Percentiles rank a stretch among this genome's conserved stretches.
These are phyloP conservation scores for Peronospora farinosa DNA, from an alignment of 352 stramenopile genomes.

Conservation along the genomic window DNA sequence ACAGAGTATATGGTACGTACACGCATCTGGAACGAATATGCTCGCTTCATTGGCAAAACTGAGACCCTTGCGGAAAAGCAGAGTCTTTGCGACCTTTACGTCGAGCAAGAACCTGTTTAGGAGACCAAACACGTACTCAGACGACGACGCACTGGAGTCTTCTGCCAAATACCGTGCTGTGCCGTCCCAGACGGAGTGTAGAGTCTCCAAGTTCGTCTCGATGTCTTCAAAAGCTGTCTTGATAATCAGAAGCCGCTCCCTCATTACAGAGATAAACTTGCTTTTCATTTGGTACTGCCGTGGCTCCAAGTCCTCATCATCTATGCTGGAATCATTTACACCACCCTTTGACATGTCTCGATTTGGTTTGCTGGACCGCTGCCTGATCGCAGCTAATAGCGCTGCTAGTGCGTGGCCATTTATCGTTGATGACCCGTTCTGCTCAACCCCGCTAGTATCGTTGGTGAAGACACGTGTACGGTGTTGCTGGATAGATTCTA, in stretches of 20 bases:
- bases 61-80: slow-evolving; percentile 54
- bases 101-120: slow-evolving; percentile 72
- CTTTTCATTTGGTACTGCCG: slow-evolving; percentile 44
- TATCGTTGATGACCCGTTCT: too few species aligned
- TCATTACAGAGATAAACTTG: slow-evolving; percentile 59
- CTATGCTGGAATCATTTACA: neutral
- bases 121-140: slow-evolving; percentile 62
- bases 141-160: slow-evolving; percentile 45
- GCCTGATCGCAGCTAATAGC: slow-evolving; percentile 30
- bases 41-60: slow-evolving; percentile 35
- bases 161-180: slow-evolving; percentile 67
- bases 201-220: slow-evolving; percentile 55
- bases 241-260: slow-evolving; percentile 40
- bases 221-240: slow-evolving; percentile 52
- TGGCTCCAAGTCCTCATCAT: slow-evolving; percentile 29
- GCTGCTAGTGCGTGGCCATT: slow-evolving; percentile 15
- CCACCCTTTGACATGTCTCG: neutral
- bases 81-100: slow-evolving; percentile 60
- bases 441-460: too few species aligned
- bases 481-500: too few species aligned
- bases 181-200: slow-evolving; percentile 55
- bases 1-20: slow-evolving; percentile 24
- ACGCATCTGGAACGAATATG: slow-evolving; percentile 33
- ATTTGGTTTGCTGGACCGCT: slow-evolving; percentile 8
- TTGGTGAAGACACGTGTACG: too few species aligned